These are phyloP conservation scores for Rosa rugosa DNA, from an alignment of 306 rosid genomes.

Conservation along the genomic window DNA sequence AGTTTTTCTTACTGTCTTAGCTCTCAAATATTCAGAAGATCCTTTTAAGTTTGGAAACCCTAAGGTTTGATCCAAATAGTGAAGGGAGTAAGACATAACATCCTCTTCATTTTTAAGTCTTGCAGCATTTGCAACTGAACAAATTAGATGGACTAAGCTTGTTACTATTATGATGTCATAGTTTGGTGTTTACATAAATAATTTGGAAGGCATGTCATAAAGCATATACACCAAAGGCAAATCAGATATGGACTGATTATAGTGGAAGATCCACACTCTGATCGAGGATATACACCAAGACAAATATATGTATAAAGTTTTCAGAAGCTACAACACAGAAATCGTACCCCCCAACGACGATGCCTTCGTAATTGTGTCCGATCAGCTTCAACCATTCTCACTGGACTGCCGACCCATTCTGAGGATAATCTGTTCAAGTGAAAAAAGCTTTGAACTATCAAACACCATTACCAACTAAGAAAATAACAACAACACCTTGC, in stretches of 20 bases:
- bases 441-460: slow-evolving; percentile 7
- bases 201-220: not conserved
- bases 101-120: not conserved
- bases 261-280: not conserved
- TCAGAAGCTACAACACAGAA: slow-evolving; percentile 52
- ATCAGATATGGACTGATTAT: not conserved
- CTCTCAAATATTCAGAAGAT: not conserved
- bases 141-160: not conserved
- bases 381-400: slow-evolving; percentile 61
- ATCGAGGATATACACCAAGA: slow-evolving; percentile 1
- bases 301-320: not conserved
- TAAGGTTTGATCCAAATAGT: not conserved
- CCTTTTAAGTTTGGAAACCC: not conserved
- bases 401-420: slow-evolving; percentile 90
- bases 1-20: not conserved
- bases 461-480: not conserved
- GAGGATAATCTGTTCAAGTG: slow-evolving; percentile 48
- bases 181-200: not conserved
- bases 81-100: not conserved
- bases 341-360: slow-evolving; percentile 24
- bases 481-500: not conserved
- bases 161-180: not conserved
- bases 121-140: slow-evolving; percentile 1
- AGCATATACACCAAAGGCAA: not conserved
- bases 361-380: slow-evolving; percentile 26